A percentile compares a stretch with the other conserved stretches of the same genome.
Conservation (phyloP, 2,329 filamentous ascomycete species). For the Scedosporium minutisporum region DNA sequence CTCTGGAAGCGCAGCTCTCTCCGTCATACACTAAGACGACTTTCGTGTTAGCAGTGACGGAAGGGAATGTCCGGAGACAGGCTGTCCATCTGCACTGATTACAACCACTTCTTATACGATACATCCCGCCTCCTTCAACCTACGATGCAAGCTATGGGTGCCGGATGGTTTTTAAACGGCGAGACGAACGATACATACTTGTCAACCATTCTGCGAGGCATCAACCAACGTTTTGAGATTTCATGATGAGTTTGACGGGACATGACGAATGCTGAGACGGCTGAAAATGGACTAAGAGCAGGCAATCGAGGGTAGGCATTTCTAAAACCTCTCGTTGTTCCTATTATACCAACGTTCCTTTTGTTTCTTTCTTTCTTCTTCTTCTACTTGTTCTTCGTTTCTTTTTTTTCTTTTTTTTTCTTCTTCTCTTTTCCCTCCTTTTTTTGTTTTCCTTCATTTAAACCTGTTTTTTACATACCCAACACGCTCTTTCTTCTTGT, state of each 20-base stretch:
- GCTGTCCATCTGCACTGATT: too few species aligned
- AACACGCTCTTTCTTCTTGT: too few species aligned
- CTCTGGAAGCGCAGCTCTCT: too few species aligned
- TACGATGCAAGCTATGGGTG: too few species aligned
- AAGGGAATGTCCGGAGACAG: too few species aligned
- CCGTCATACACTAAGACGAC: too few species aligned
- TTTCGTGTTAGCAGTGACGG: too few species aligned
- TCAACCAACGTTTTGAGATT: not conserved
- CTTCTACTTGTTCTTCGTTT: not conserved
- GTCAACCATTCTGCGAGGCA: not conserved
- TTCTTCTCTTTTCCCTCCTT: slow-evolving; percentile 5
- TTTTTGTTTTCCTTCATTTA: not conserved
- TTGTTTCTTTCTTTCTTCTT: slow-evolving; percentile 1
- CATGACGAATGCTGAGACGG: not conserved
- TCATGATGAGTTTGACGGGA: not conserved
- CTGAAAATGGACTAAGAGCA: not conserved
- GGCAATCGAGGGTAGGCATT: not conserved
- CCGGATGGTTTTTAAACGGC: too few species aligned
- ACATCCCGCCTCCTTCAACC: too few species aligned
- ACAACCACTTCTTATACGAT: too few species aligned
- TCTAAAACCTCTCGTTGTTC: not conserved
- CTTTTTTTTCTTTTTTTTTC: not conserved
- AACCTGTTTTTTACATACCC: too few species aligned
- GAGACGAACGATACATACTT: not conserved
- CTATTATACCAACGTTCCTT: not conserved